A percentile compares a stretch with the other conserved stretches of the same genome.
Evolutionary conservation across 2,329 filamentous ascomycete species (phyloP).

Genomic region (Sclerotinia minor): DNA sequence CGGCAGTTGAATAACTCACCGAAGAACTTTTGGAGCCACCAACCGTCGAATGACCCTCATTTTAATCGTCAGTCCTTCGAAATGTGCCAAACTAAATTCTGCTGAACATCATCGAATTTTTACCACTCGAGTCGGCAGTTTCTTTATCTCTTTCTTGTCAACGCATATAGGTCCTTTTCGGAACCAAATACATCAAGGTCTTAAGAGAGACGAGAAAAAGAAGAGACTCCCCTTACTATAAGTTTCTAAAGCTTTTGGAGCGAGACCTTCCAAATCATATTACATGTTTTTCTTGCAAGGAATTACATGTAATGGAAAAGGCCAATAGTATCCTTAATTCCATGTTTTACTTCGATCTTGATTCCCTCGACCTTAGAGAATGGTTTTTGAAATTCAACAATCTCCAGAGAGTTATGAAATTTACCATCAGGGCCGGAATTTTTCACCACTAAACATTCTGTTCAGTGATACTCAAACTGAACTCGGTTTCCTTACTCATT

Average conservation of each 20-base stretch:
- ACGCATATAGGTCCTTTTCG: conserved; percentile 23
- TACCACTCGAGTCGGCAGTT: conserved; percentile 26
- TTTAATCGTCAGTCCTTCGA: conserved; percentile 21
- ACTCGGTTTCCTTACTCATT: background rate
- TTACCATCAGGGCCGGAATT: background rate
- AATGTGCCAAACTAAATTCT: conserved; percentile 25
- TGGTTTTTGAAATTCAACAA: background rate
- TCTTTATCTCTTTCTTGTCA: conserved; percentile 28
- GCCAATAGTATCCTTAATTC: background rate
- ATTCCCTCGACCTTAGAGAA: background rate
- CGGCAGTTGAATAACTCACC: background rate
- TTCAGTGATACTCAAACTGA: no score
- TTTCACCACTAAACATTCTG: background rate
- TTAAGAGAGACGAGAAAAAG: background rate
- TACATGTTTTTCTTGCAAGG: no score
- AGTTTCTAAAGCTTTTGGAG: background rate
- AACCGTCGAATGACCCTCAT: background rate
- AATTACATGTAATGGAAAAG: background rate
- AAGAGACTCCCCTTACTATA: background rate
- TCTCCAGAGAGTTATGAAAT: background rate
- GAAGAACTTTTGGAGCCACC: background rate
- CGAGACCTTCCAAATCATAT: conserved; percentile 1
- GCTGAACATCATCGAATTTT: conserved; percentile 24
- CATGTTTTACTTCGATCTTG: background rate
- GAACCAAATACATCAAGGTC: conserved; percentile 19